phyloP scores from a whole-genome alignment of 140 eudicot species.

The Anethum foeniculum region DNA sequence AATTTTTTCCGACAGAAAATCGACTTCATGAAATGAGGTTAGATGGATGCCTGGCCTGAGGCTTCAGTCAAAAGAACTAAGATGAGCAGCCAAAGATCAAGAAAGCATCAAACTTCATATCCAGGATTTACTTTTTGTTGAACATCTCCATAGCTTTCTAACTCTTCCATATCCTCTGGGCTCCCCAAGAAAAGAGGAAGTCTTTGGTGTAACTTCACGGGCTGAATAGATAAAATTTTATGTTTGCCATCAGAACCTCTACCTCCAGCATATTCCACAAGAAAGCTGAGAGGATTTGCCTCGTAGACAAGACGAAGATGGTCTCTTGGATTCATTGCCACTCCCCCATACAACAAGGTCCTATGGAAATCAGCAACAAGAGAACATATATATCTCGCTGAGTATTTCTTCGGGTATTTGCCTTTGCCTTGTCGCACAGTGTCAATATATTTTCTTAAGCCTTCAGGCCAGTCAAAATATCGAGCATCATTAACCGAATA shows the following conservation, averaged over 20 bases:
- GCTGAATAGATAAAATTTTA: constrained; percentile 72
- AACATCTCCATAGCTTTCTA: constrained; percentile 88
- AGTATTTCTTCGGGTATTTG: constrained; percentile 72
- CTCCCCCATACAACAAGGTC: constrained; percentile 88
- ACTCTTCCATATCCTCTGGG: constrained; percentile 80
- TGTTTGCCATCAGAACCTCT: constrained; percentile 87
- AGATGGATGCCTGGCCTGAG: not conserved
- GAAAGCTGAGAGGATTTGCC: constrained; percentile 82
- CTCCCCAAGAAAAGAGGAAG: constrained; percentile 88
- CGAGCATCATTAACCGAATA: constrained; percentile 98
- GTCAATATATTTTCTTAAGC: constrained; percentile 79
- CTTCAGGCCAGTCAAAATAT: constrained; percentile 99
- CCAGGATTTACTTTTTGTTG: constrained; percentile 98
- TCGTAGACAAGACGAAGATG: constrained; percentile 95
- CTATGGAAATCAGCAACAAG: constrained; percentile 97
- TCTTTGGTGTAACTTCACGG: constrained; percentile 78
- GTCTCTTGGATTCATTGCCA: constrained; percentile 97
- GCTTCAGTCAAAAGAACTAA: not conserved
- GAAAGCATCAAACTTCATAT: constrained; percentile 58
- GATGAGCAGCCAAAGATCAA: not conserved
- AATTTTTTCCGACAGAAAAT: not conserved
- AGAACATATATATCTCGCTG: constrained; percentile 94
- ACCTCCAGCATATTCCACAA: constrained; percentile 92
- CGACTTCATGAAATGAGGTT: not conserved
- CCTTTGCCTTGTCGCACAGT: constrained; percentile 97